A percentile compares a stretch with the other conserved stretches of the same genome.
phyloP scores from a whole-genome alignment of 2,329 filamentous ascomycete species.

The Neoscytalidium dimidiatum region DNA sequence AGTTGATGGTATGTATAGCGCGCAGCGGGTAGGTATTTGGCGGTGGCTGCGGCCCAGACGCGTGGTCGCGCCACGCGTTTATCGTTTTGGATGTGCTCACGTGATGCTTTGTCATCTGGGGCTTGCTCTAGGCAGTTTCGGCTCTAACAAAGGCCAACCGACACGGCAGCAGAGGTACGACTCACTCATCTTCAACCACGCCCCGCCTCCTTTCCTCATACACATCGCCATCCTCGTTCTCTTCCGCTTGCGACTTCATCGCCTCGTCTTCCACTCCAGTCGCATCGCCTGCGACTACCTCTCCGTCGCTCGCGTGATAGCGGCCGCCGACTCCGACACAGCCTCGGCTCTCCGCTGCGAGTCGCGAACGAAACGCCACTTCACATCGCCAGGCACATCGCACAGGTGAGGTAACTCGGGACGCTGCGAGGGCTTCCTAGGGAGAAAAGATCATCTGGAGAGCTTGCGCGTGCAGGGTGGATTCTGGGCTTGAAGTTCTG shows the following conservation, averaged over 20 bases:
- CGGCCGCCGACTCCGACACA: background rate
- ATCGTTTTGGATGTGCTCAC: no score
- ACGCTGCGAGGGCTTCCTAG: constrained; percentile 11
- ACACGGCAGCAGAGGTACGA: background rate
- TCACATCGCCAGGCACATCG: background rate
- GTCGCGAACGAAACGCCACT: constrained; percentile 1
- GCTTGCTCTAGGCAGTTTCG: no score
- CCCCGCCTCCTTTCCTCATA: constrained; percentile 13
- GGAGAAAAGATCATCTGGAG: constrained; percentile 16
- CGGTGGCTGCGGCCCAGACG: no score
- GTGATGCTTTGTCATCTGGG: no score
- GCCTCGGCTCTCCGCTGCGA: constrained; percentile 15
- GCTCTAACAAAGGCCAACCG: no score
- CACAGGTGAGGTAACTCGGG: constrained; percentile 20
- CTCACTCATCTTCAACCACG: background rate
- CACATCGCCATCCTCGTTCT: background rate
- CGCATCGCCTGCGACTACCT: background rate
- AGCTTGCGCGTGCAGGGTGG: constrained; percentile 17
- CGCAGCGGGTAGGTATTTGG: no score
- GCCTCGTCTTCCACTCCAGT: background rate
- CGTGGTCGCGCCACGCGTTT: no score
- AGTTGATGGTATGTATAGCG: no score
- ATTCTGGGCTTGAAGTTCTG: constrained; percentile 20
- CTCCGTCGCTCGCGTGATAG: constrained; percentile 17
- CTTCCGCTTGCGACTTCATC: background rate